Evolutionary conservation across 306 rosid species (phyloP).

Genomic region (Rosa lucieae): DNA sequence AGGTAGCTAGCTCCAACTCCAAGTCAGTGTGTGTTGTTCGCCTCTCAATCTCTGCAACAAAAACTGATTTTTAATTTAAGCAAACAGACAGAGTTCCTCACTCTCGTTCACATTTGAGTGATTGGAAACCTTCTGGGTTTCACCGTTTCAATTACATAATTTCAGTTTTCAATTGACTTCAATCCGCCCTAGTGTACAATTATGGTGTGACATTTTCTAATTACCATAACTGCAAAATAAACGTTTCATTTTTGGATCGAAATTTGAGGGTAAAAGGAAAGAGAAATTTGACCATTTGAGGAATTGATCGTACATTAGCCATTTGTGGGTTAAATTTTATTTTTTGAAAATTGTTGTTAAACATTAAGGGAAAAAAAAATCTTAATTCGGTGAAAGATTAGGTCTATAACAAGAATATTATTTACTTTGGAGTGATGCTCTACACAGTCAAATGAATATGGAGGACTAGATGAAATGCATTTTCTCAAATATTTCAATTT

Average conservation of each 20-base stretch:
- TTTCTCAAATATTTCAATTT: not conserved
- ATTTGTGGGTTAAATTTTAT: not conserved
- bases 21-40: slow-evolving; percentile 16
- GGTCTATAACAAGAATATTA: not conserved
- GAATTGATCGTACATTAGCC: not conserved
- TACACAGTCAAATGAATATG: not conserved
- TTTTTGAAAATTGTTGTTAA: not conserved
- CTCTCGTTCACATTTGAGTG: not conserved
- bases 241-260: not conserved
- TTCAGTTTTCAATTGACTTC: not conserved
- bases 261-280: not conserved
- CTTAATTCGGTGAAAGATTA: not conserved
- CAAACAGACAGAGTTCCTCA: not conserved
- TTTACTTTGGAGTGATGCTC: not conserved
- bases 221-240: slow-evolving; percentile 1
- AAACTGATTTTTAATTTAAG: not conserved
- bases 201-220: not conserved
- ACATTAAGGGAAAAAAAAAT: not conserved
- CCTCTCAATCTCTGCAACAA: slow-evolving; percentile 6
- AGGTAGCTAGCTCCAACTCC: slow-evolving; percentile 19
- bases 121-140: not conserved
- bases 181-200: not conserved
- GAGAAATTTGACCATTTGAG: not conserved
- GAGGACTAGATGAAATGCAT: not conserved
- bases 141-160: not conserved